Conservation (phyloP, 495 filamentous ascomycete species). For the Xanthoparmelia taractica region DNA sequence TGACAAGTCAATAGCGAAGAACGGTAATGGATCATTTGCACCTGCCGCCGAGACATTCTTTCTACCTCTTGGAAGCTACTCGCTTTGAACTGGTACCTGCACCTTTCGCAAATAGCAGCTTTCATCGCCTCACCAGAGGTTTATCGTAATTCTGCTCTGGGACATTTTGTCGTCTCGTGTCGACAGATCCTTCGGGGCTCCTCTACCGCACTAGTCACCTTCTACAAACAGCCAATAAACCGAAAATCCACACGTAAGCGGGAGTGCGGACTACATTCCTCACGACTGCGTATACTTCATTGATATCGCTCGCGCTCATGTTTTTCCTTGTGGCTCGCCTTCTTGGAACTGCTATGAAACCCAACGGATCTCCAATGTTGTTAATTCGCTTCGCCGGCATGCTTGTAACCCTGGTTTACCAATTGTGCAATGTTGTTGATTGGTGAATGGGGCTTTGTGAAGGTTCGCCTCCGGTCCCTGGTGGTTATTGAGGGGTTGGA, state of each 20-base stretch:
- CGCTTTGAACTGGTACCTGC: background rate
- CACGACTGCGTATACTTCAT: background rate
- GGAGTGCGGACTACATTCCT: background rate
- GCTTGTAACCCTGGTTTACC: background rate
- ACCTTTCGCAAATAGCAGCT: background rate
- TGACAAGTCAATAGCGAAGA: background rate
- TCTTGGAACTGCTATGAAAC: background rate
- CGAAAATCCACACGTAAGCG: constrained; percentile 7
- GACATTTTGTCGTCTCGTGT: background rate
- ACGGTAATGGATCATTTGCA: background rate
- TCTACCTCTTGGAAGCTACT: background rate
- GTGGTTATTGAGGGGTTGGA: background rate
- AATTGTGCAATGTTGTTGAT: background rate
- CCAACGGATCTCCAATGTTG: background rate
- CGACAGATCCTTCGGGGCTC: constrained; percentile 10
- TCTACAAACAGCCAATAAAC: constrained; percentile 14
- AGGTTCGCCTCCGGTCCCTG: background rate
- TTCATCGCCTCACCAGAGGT: background rate
- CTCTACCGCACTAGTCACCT: constrained; percentile 9
- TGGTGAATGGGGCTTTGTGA: background rate
- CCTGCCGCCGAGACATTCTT: background rate
- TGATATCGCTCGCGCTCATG: background rate
- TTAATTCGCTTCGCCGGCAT: background rate
- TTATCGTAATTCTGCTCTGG: background rate
- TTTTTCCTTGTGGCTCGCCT: background rate